Base-by-base conservation (phyloP, 257 asterid genomes). In the Plantago elongata region DNA sequence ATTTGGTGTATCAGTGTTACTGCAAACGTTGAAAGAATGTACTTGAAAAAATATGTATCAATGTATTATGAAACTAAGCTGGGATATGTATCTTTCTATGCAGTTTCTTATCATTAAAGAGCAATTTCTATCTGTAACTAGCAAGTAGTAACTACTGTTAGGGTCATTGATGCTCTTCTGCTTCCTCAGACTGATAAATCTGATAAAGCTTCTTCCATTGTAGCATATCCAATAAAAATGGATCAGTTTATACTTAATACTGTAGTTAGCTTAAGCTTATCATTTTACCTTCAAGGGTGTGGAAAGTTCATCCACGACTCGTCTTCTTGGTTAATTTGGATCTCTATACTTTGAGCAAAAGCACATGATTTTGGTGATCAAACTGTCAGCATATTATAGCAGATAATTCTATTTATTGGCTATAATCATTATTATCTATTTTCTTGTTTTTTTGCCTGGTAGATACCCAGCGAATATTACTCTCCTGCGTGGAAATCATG, bases 401-500 rank as follows among this genome's bases (percentile, higher is more conserved):
- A 6, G 29, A 62, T 69, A 57, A 48, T 67, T 62, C 2, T 18
- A 61, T 65, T 58, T 45, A 63, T 63, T 69, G 51, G 40, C 34
- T 73, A 22, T 22, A 42, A 50, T 67, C 43, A 34, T 34, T 34
- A 34, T 7, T 34, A 5, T 7, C 40, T 34, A 5, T 30, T 69
- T 11, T 66, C 61, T 66, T 73, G 59, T 42, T 75, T 66, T 66
- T 22, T 69, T 76, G 40, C 65, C 78, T 78, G 18, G 68, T 77
- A 92, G 99, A 82, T 82, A 83, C 63, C 97, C 99, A 61, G 96
- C 99, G 66, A 83, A 84, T 77, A 89, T 92, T 64, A 92, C 99
- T 60, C 89, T 92, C 62, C 84, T 92, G 37, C 99, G 97, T 55
- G 99, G 99, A 65, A 92, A 92, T 78, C 99, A 92, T 64, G 99